Conservation (phyloP, 192 early-diverging fungal species). For the Coemansia sp. region DNA sequence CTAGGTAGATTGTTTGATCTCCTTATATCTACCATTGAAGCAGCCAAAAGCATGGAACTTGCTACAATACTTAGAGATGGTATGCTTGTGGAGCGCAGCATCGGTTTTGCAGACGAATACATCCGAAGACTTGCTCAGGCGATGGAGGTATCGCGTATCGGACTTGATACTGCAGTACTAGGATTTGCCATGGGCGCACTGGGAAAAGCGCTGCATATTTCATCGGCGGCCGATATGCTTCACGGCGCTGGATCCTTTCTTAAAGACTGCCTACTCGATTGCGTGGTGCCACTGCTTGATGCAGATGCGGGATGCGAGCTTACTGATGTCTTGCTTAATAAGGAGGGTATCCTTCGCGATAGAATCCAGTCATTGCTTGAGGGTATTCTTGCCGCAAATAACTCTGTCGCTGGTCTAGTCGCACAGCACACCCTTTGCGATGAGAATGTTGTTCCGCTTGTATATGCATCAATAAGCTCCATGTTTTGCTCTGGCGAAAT, state of each 20-base stretch:
- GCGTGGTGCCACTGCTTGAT: constrained; percentile 38
- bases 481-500: constrained; percentile 38
- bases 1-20: constrained; percentile 24
- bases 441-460: constrained; percentile 42
- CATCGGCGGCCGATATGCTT: constrained; percentile 30
- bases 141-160: constrained; percentile 21
- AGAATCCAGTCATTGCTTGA: constrained; percentile 27
- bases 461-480: constrained; percentile 44
- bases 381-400: constrained; percentile 17
- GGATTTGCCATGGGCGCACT: constrained; percentile 22
- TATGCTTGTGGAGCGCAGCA: constrained; percentile 11
- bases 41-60: constrained; percentile 21
- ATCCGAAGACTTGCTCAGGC: constrained; percentile 21
- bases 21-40: constrained; percentile 28
- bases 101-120: constrained; percentile 18
- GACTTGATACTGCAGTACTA: constrained; percentile 36
- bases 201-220: constrained; percentile 25
- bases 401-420: constrained; percentile 17
- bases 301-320: constrained; percentile 17
- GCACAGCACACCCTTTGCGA: constrained; percentile 25
- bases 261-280: constrained; percentile 40
- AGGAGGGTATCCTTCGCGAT: constrained; percentile 1
- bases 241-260: constrained; percentile 26
- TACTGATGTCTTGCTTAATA: constrained; percentile 7
- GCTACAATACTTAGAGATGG: constrained; percentile 40